phyloP scores from a whole-genome alignment of 257 asterid genomes.

The Lycium ferocissimum region DNA sequence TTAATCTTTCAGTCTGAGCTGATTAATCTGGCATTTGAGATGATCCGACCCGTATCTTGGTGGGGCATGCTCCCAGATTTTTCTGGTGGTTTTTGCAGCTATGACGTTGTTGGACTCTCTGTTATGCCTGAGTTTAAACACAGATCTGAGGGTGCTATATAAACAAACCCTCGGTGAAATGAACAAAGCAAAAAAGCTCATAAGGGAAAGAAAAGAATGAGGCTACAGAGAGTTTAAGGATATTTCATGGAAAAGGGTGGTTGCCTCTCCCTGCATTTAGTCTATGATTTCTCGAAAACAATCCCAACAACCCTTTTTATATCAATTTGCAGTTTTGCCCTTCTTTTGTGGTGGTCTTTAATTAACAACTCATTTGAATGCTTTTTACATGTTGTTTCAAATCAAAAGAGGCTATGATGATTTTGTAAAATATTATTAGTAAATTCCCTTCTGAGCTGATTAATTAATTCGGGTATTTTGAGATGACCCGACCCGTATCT shows the following conservation, averaged over 20 bases:
- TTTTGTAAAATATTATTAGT: neutral
- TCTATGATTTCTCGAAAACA: constrained; percentile 34
- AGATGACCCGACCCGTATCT: neutral
- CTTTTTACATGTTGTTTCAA: too few species aligned
- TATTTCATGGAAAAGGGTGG: constrained; percentile 48
- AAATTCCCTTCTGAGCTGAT: neutral
- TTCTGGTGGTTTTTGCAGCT: constrained; percentile 29
- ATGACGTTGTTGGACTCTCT: constrained; percentile 30
- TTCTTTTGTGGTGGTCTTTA: too few species aligned
- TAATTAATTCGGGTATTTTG: neutral
- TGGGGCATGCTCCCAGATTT: constrained; percentile 36
- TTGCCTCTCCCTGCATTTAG: constrained; percentile 55
- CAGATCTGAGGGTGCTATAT: too few species aligned
- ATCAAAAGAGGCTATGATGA: constrained; percentile 27
- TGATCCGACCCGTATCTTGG: constrained; percentile 56
- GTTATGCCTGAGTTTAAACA: neutral
- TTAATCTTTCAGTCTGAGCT: neutral
- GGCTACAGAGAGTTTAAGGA: constrained; percentile 29
- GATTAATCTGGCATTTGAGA: constrained; percentile 6
- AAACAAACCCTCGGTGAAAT: too few species aligned
- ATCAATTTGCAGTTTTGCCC: too few species aligned
- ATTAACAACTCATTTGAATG: neutral
- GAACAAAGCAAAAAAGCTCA: neutral
- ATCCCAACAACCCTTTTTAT: constrained; percentile 26
- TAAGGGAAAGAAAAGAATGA: constrained; percentile 25